Percentiles rank a stretch among this genome's conserved stretches.
Conservation (phyloP, 73 alveolate genomes). For the Paramecium pentaurelia region DNA sequence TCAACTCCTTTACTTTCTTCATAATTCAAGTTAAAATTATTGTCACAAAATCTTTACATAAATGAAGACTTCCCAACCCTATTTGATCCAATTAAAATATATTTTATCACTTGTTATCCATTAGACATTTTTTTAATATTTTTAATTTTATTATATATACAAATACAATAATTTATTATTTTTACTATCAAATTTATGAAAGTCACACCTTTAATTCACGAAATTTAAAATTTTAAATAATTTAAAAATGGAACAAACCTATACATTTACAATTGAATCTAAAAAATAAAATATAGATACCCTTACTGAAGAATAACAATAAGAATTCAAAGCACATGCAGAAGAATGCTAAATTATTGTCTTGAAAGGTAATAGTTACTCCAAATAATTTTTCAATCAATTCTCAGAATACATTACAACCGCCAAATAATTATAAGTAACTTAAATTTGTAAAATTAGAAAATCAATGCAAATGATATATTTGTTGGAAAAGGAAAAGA, state of each 20-base stretch:
- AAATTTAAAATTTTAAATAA: conserved; percentile 13
- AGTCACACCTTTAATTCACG: not conserved
- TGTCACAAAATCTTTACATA: conserved; percentile 63
- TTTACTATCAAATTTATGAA: not conserved
- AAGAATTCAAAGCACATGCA: not conserved
- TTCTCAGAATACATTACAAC: conserved; percentile 34
- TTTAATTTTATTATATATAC: not conserved
- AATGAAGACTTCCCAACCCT: conserved; percentile 63
- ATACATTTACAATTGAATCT: not conserved
- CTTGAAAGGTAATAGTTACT: conserved; percentile 57
- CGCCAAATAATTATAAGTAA: not conserved
- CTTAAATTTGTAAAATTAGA: not conserved
- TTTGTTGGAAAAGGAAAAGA: conserved; percentile 54
- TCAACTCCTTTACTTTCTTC: conserved; percentile 88
- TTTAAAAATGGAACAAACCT: conserved; percentile 29
- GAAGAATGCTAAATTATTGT: conserved; percentile 7
- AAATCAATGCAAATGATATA: conserved; percentile 50
- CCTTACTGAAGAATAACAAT: not conserved
- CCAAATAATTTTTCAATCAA: conserved; percentile 48
- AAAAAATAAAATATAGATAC: conserved; percentile 22
- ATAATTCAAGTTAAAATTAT: conserved; percentile 70
- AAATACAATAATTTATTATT: not conserved
- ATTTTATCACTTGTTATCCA: not conserved
- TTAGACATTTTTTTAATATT: not conserved
- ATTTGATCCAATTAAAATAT: conserved; percentile 47